These are phyloP conservation scores for Fragosphaeria purpurea DNA, from an alignment of 2,329 filamentous ascomycete species.

Conservation along the genomic window DNA sequence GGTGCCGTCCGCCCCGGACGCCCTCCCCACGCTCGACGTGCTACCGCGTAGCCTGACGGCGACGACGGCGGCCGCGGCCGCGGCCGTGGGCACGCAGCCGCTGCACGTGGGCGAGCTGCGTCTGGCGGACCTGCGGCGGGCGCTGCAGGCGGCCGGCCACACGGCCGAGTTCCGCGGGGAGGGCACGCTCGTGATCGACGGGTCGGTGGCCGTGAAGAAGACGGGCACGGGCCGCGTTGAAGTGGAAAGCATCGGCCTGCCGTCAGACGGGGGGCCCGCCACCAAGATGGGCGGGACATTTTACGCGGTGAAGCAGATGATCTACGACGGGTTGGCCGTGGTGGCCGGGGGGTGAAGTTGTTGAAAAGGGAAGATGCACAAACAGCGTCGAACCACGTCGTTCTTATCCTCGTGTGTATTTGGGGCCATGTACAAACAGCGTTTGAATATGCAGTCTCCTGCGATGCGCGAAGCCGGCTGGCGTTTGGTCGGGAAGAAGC, in stretches of 20 bases:
- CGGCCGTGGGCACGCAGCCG: slow-evolving; percentile 69
- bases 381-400: too few species aligned
- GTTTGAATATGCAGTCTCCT: too few species aligned
- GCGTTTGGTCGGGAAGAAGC: too few species aligned
- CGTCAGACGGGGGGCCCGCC: slow-evolving; percentile 29
- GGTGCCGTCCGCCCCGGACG: slow-evolving; percentile 7
- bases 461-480: too few species aligned
- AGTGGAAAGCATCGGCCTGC: slow-evolving; percentile 64
- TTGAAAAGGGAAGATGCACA: background rate
- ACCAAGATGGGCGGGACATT: slow-evolving; percentile 54
- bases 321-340: slow-evolving; percentile 89
- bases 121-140: slow-evolving; percentile 74
- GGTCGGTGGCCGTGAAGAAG: slow-evolving; percentile 80
- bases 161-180: slow-evolving; percentile 88
- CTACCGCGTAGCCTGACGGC: slow-evolving; percentile 30
- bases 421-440: too few species aligned
- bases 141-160: slow-evolving; percentile 75
- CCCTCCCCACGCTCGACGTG: slow-evolving; percentile 42
- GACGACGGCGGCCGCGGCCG: slow-evolving; percentile 54
- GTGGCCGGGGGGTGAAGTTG: slow-evolving; percentile 57
- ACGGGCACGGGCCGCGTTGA: slow-evolving; percentile 78
- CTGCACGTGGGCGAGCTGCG: slow-evolving; percentile 91
- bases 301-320: slow-evolving; percentile 77
- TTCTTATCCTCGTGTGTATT: too few species aligned
- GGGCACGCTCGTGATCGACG: slow-evolving; percentile 82